These are phyloP conservation scores for Solanum paucissectum DNA, from an alignment of 257 asterid species.

Conservation along the genomic window DNA sequence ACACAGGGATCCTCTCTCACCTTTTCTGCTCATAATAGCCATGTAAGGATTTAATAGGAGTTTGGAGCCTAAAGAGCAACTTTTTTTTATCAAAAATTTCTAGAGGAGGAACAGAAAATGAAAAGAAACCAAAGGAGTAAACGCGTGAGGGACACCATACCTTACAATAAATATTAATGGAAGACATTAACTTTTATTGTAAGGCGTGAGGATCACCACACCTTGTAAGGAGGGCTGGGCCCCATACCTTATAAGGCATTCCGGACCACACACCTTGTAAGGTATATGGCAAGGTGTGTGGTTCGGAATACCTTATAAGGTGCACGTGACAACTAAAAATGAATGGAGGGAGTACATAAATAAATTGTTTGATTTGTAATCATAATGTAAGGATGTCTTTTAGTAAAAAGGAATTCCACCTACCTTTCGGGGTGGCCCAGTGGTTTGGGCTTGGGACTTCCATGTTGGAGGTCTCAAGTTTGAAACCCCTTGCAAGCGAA, in stretches of 20 bases:
- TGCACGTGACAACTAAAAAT: background rate
- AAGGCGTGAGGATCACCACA: background rate
- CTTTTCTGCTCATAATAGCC: background rate
- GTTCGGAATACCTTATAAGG: no score
- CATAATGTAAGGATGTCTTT: slow-evolving; percentile 21
- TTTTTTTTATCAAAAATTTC: background rate
- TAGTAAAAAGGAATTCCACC: slow-evolving; percentile 38
- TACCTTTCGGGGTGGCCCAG: no score
- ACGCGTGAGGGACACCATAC: background rate
- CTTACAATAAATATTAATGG: background rate
- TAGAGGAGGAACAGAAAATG: background rate
- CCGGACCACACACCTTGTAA: background rate
- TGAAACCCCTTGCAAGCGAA: no score
- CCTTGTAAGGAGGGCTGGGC: background rate
- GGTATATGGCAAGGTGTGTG: background rate
- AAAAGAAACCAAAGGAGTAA: background rate
- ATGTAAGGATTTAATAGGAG: background rate
- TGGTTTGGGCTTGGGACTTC: no score
- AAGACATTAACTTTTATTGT: background rate
- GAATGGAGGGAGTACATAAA: background rate
- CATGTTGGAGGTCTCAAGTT: no score
- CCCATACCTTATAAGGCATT: background rate
- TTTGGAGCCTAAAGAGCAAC: background rate
- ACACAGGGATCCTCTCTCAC: background rate
- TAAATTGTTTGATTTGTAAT: background rate